Conservation (phyloP, 345 rosid genomes). For the Garcia nutans region DNA sequence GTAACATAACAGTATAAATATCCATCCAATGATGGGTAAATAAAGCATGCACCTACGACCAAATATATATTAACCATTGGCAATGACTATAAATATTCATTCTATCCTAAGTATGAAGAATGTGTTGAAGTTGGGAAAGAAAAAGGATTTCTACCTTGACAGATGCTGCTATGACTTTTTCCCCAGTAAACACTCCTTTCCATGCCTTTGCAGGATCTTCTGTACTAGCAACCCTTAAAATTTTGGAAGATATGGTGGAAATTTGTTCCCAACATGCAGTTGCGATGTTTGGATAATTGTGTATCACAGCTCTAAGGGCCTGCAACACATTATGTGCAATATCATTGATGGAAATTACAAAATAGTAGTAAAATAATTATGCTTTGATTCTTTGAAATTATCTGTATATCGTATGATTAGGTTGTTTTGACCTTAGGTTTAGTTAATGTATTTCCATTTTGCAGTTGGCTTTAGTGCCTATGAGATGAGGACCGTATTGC, state of each 20-base stretch:
- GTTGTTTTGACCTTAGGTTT: background rate
- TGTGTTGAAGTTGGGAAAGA: background rate
- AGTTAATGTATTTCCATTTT: background rate
- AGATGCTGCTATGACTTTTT: conserved; percentile 68
- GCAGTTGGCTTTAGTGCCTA: background rate
- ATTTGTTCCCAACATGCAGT: conserved; percentile 61
- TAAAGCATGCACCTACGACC: background rate
- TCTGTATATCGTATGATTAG: background rate
- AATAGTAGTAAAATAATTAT: background rate
- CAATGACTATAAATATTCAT: background rate
- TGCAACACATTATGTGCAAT: conserved; percentile 29
- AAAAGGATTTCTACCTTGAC: conserved; percentile 52
- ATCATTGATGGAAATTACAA: background rate
- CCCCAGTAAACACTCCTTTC: conserved; percentile 63
- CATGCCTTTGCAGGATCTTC: conserved; percentile 50
- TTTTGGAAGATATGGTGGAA: conserved; percentile 49
- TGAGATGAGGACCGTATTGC: background rate
- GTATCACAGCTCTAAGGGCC: conserved; percentile 83
- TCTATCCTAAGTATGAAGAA: background rate
- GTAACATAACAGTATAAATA: background rate
- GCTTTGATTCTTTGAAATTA: background rate
- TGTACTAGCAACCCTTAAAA: conserved; percentile 40
- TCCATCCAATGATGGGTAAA: background rate
- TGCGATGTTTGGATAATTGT: conserved; percentile 70
- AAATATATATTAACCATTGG: background rate